Conservation (phyloP, 2,329 filamentous ascomycete genomes). For the Aspergillus fumigatus region DNA sequence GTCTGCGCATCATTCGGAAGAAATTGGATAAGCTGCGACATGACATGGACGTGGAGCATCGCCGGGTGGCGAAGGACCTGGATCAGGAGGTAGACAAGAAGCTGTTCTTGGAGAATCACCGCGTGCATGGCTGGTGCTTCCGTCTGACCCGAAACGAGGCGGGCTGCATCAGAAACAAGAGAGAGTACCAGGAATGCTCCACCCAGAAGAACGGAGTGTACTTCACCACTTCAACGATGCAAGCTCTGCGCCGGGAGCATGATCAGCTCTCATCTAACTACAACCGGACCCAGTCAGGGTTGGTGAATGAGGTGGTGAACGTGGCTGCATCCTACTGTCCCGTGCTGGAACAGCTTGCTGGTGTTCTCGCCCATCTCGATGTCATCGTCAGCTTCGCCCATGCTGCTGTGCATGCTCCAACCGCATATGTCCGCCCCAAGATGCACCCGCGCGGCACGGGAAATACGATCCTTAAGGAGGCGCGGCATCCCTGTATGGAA, state of each 20-base stretch:
- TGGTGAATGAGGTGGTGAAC: slow-evolving; percentile 87
- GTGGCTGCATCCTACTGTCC: slow-evolving; percentile 94
- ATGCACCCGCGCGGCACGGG: slow-evolving; percentile 86
- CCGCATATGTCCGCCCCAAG: slow-evolving; percentile 82
- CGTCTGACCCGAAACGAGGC: slow-evolving; percentile 86
- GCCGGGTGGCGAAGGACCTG: slow-evolving; percentile 71
- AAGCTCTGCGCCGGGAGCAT: slow-evolving; percentile 78
- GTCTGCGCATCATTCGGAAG: slow-evolving; percentile 79
- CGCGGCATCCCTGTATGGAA: slow-evolving; percentile 95
- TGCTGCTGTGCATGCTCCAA: slow-evolving; percentile 86
- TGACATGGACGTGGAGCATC: slow-evolving; percentile 80
- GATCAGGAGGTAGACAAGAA: slow-evolving; percentile 96
- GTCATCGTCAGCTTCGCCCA: slow-evolving; percentile 94
- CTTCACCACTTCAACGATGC: slow-evolving; percentile 83
- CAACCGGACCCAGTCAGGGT: slow-evolving; percentile 84
- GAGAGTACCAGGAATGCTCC: slow-evolving; percentile 85
- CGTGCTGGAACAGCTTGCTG: slow-evolving; percentile 82
- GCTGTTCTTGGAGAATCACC: slow-evolving; percentile 94
- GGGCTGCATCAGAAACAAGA: slow-evolving; percentile 87
- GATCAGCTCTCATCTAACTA: slow-evolving; percentile 93
- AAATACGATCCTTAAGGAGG: slow-evolving; percentile 84
- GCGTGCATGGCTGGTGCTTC: slow-evolving; percentile 95
- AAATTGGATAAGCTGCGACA: slow-evolving; percentile 79
- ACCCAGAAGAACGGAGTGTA: slow-evolving; percentile 99
- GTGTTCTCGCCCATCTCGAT: slow-evolving; percentile 85